A percentile compares a stretch with the other conserved stretches of the same genome.
Conservation (phyloP, 495 filamentous ascomycete species). For the Podospora fimiseda region DNA sequence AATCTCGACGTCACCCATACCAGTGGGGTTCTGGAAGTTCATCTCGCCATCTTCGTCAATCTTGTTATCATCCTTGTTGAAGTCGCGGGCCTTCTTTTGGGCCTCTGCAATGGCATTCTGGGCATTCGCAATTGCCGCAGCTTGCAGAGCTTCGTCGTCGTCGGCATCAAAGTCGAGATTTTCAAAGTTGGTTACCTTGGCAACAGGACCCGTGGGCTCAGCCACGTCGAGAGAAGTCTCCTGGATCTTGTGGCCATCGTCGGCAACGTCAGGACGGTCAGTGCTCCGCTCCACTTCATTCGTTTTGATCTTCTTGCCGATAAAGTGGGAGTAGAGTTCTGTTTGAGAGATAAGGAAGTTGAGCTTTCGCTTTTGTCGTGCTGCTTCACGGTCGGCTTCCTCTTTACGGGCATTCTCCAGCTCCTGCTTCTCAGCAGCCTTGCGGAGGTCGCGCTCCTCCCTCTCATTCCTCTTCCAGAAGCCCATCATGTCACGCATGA, state of each 20-base stretch:
- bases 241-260: constrained; percentile 36
- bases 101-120: constrained; percentile 95
- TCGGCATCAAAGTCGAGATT: constrained; percentile 93
- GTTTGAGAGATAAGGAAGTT: constrained; percentile 99
- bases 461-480: constrained; percentile 99
- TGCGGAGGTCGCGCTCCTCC: constrained; percentile 90
- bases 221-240: constrained; percentile 49
- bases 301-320: constrained; percentile 97
- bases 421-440: constrained; percentile 91
- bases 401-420: constrained; percentile 93
- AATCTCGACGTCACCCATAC: constrained; percentile 87
- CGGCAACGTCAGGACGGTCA: constrained; percentile 65
- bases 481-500: constrained; percentile 98
- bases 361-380: constrained; percentile 94
- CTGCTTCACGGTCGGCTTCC: constrained; percentile 93
- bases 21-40: constrained; percentile 99
- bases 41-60: constrained; percentile 85
- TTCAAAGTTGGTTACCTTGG: constrained; percentile 86
- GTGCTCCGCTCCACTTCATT: constrained; percentile 83
- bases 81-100: constrained; percentile 84
- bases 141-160: constrained; percentile 73
- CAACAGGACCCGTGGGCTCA: constrained; percentile 49
- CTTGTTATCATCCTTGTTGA: constrained; percentile 66
- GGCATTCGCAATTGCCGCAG: constrained; percentile 89
- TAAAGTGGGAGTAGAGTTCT: constrained; percentile 98